A percentile compares a stretch with the other conserved stretches of the same genome.
These are phyloP conservation scores for Urochloa ruziziensis DNA, from an alignment of 176 grass and related monocot genomes.

Conservation along the genomic window DNA sequence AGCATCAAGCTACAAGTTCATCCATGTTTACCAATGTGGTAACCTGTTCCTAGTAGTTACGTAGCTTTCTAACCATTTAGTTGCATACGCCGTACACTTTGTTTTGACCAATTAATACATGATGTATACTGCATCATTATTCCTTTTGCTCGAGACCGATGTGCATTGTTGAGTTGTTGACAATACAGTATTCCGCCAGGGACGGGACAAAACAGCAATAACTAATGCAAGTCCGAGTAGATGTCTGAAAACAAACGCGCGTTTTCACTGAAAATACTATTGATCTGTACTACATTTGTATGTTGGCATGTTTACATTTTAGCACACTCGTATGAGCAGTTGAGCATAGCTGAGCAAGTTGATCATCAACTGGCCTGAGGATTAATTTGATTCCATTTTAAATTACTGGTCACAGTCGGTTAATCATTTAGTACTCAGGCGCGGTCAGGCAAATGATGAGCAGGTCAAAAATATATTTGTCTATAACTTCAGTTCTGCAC, in stretches of 20 bases:
- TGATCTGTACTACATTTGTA: not conserved
- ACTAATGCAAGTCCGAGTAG: not conserved
- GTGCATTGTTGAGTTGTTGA: not conserved
- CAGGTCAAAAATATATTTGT: not conserved
- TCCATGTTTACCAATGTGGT: not conserved
- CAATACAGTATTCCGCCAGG: not conserved
- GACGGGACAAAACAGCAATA: not conserved
- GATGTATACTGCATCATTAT: not conserved
- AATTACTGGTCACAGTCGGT: not conserved
- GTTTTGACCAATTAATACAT: not conserved
- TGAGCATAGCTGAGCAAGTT: not conserved
- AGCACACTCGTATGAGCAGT: not conserved
- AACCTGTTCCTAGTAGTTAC: not conserved
- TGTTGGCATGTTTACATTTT: not conserved
- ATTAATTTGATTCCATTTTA: not conserved
- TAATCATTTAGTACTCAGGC: not conserved
- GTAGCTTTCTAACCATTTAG: not conserved
- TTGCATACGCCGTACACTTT: not conserved
- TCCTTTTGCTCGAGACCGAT: not conserved
- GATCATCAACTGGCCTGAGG: constrained; percentile 12
- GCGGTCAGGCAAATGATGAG: not conserved
- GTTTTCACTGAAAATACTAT: not conserved
- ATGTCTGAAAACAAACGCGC: not conserved
- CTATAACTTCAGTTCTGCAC: not conserved
- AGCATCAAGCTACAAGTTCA: not conserved